These are phyloP conservation scores for Novakomyces olei DNA, from an alignment of 805 yeast genomes.

Conservation along the genomic window DNA sequence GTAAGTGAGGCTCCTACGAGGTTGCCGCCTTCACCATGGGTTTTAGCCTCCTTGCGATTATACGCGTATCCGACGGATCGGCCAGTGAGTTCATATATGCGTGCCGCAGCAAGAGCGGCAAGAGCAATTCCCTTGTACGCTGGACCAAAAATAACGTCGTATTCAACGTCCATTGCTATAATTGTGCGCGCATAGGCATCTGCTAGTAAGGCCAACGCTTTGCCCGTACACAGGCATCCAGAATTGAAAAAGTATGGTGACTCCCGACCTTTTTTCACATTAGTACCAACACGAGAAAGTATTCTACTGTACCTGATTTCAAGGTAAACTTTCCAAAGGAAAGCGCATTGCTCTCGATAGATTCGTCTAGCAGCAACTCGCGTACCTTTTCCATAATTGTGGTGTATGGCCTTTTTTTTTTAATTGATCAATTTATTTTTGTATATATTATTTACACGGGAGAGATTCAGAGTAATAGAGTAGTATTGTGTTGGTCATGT, in stretches of 20 bases:
- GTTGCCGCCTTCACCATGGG: slow-evolving; percentile 94
- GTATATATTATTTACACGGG: too few relatives aligned
- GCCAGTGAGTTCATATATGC: slow-evolving; percentile 64
- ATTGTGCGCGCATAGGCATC: slow-evolving; percentile 77
- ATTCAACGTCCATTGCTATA: slow-evolving; percentile 49
- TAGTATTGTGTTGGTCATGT: too few relatives aligned
- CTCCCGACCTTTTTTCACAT: slow-evolving; percentile 65
- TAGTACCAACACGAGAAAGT: too few relatives aligned
- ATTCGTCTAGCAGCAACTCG: slow-evolving; percentile 54
- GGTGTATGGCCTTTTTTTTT: too few relatives aligned
- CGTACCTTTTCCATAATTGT: too few relatives aligned
- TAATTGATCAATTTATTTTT: too few relatives aligned
- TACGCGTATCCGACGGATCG: slow-evolving; percentile 73
- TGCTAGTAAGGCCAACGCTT: slow-evolving; percentile 56
- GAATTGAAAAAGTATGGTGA: slow-evolving; percentile 94
- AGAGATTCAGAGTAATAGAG: too few relatives aligned
- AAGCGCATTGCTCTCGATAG: slow-evolving; percentile 61
- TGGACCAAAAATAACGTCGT: slow-evolving; percentile 87
- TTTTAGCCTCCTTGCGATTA: slow-evolving; percentile 84
- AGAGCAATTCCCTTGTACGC: slow-evolving; percentile 95
- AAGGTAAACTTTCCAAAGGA: slow-evolving; percentile 75
- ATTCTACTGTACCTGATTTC: too few relatives aligned
- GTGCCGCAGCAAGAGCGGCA: slow-evolving; percentile 80
- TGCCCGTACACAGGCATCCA: slow-evolving; percentile 74
- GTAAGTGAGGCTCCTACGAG: slow-evolving; percentile 67